These are phyloP conservation scores for Nevesoporus exiguus DNA, from an alignment of 768 basidiomycete genomes.

Conservation along the genomic window DNA sequence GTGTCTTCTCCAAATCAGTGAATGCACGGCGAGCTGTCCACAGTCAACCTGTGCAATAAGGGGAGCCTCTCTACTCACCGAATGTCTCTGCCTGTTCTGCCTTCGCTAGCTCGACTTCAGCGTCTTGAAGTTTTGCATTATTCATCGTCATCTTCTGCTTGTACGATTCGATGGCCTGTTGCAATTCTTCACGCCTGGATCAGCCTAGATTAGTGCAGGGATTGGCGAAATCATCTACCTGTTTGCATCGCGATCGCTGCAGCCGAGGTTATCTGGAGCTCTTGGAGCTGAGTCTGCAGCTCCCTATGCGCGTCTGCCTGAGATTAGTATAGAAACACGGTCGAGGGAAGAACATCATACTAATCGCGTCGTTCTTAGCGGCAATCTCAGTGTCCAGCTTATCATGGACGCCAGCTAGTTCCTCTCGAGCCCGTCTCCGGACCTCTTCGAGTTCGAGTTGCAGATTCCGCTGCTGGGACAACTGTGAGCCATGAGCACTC, in stretches of 20 bases:
- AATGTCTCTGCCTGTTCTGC: conserved; percentile 60
- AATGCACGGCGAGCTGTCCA: conserved; percentile 56
- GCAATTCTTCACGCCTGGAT: conserved; percentile 45
- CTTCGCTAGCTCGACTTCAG: conserved; percentile 66
- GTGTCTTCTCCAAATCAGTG: conserved; percentile 57
- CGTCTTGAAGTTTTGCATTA: conserved; percentile 58
- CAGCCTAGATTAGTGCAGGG: neutral
- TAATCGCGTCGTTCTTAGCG: conserved; percentile 55
- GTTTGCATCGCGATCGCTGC: conserved; percentile 58
- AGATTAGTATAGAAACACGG: neutral
- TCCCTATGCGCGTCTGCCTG: conserved; percentile 55
- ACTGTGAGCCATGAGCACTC: conserved; percentile 33
- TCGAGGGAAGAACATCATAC: conserved; percentile 35
- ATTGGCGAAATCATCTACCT: conserved; percentile 36
- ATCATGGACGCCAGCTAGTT: conserved; percentile 50
- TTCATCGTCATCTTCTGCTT: conserved; percentile 59
- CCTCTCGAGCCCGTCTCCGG: conserved; percentile 62
- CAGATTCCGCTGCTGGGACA: conserved; percentile 61
- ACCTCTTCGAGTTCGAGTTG: conserved; percentile 65
- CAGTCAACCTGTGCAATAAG: conserved; percentile 9
- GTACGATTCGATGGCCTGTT: conserved; percentile 60
- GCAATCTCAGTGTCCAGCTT: conserved; percentile 50
- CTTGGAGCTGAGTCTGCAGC: conserved; percentile 56
- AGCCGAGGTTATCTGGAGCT: conserved; percentile 57
- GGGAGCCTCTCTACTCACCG: conserved; percentile 37